Percentiles rank a stretch among this genome's conserved stretches.
These are phyloP conservation scores for Suillus bovinus DNA, from an alignment of 768 basidiomycete species.

Conservation along the genomic window DNA sequence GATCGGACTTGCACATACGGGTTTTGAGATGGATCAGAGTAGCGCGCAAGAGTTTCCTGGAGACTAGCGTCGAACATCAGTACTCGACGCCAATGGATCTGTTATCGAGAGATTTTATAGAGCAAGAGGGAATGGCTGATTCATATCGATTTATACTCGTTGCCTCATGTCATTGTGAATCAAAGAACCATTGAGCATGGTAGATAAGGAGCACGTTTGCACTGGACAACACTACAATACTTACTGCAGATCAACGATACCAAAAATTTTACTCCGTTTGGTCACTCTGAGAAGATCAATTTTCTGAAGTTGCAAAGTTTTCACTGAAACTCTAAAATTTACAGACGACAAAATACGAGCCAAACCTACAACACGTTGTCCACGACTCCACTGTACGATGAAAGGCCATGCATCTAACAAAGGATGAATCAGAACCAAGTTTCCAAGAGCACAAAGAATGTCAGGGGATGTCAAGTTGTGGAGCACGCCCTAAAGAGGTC, in stretches of 20 bases:
- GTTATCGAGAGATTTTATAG: background rate
- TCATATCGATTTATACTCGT: background rate
- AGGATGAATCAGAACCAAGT: slow-evolving; percentile 11
- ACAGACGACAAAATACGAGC: background rate
- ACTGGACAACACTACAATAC: background rate
- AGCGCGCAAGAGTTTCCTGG: background rate
- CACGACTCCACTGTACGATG: background rate
- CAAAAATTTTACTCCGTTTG: background rate
- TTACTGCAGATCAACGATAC: background rate
- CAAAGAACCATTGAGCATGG: background rate
- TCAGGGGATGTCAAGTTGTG: slow-evolving; percentile 63
- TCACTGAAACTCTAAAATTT: background rate
- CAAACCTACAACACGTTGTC: background rate
- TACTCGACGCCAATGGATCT: background rate
- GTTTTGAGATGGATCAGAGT: slow-evolving; percentile 4
- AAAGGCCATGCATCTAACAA: slow-evolving; percentile 4
- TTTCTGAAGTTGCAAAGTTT: background rate
- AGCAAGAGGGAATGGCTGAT: background rate
- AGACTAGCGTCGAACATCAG: background rate
- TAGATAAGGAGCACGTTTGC: background rate
- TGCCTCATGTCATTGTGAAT: slow-evolving; percentile 2
- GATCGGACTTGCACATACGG: background rate
- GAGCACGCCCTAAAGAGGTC: slow-evolving; percentile 72
- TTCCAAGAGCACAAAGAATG: background rate
- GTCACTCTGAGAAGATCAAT: background rate